These are phyloP conservation scores for Thelonectria rubi DNA, from an alignment of 2,329 filamentous ascomycete species.

Conservation along the genomic window DNA sequence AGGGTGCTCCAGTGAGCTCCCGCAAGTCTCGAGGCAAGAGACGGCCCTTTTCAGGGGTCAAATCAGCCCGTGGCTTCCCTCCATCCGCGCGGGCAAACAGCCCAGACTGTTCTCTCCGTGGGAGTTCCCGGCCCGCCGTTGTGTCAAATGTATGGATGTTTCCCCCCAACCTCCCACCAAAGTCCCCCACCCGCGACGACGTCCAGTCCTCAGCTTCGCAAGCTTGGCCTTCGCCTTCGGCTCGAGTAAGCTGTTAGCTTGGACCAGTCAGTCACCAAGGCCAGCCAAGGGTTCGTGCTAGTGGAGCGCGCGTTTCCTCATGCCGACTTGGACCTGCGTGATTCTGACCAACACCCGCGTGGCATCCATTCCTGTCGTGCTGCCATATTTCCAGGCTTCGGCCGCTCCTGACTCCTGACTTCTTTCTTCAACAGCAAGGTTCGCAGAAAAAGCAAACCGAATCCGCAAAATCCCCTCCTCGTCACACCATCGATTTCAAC, in stretches of 20 bases:
- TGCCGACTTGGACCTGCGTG: background rate
- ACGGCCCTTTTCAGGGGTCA: constrained; percentile 3
- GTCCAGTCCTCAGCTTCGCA: background rate
- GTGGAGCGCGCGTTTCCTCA: background rate
- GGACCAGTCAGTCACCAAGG: background rate
- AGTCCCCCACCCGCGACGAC: too few relatives aligned
- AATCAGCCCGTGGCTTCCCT: background rate
- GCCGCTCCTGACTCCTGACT: background rate
- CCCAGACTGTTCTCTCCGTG: background rate
- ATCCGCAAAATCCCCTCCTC: background rate
- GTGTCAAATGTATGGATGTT: background rate
- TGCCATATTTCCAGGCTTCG: background rate
- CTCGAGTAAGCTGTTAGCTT: background rate
- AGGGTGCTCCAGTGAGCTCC: constrained; percentile 5
- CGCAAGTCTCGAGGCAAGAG: background rate
- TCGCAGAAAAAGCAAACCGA: constrained; percentile 6
- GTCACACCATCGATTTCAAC: background rate
- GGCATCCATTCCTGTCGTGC: background rate
- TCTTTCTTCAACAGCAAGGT: background rate
- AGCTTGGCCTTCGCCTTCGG: background rate
- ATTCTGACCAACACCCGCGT: background rate
- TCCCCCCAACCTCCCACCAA: background rate
- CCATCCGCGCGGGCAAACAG: background rate
- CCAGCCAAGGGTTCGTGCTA: background rate
- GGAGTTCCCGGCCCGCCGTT: background rate